Percentiles rank a stretch among this genome's conserved stretches.
phyloP scores from a whole-genome alignment of 352 stramenopile species.

The Phytophthora melonis region DNA sequence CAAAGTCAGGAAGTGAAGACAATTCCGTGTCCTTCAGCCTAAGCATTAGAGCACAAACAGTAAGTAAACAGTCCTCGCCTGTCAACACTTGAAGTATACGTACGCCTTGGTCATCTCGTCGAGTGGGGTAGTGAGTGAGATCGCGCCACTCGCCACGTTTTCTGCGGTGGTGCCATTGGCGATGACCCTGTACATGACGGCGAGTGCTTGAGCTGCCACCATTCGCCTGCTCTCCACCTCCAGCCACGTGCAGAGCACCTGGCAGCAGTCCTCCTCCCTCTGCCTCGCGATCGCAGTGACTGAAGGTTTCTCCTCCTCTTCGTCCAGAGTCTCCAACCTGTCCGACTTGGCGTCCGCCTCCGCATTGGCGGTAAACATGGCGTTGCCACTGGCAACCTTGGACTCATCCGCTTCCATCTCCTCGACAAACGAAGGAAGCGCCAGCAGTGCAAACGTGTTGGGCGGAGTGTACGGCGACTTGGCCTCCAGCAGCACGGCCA shows the following conservation, averaged over 20 bases:
- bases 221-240: slow-evolving; percentile 31
- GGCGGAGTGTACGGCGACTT: slow-evolving; percentile 44
- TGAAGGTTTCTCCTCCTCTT: slow-evolving; percentile 45
- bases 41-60: neutral
- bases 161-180: slow-evolving; percentile 24
- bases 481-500: slow-evolving; percentile 67
- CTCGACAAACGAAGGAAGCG: slow-evolving; percentile 66
- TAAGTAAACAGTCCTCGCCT: no score
- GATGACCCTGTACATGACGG: slow-evolving; percentile 47
- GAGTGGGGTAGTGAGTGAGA: slow-evolving; percentile 35
- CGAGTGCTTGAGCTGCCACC: slow-evolving; percentile 50
- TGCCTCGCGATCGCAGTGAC: slow-evolving; percentile 25
- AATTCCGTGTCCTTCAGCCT: slow-evolving; percentile 58
- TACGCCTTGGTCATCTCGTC: slow-evolving; percentile 45
- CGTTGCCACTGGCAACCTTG: slow-evolving; percentile 27
- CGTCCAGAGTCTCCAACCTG: slow-evolving; percentile 36
- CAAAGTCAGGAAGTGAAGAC: slow-evolving; percentile 53
- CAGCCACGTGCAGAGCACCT: slow-evolving; percentile 57
- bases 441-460: slow-evolving; percentile 65
- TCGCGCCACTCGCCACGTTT: slow-evolving; percentile 29
- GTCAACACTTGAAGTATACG: slow-evolving; percentile 11
- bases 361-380: slow-evolving; percentile 12
- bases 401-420: slow-evolving; percentile 53
- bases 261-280: slow-evolving; percentile 48
- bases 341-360: slow-evolving; percentile 35